A percentile compares a stretch with the other conserved stretches of the same genome.
Conservation (phyloP, 2,329 filamentous ascomycete genomes). For the Aplosporella prunicola region DNA sequence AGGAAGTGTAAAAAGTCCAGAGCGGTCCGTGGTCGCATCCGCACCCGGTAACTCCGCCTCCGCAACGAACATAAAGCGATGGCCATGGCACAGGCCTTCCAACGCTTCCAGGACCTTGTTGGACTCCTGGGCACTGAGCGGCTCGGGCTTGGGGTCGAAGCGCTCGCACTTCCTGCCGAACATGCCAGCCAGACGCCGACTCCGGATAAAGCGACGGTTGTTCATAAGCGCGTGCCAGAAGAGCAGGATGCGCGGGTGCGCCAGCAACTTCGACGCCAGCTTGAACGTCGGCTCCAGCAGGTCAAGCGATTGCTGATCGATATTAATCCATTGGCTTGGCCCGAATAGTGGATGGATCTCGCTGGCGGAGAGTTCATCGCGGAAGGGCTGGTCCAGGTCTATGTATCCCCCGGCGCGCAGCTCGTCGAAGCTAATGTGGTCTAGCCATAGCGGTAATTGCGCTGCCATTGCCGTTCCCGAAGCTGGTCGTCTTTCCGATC, state of each 20-base stretch:
- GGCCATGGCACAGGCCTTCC: background rate
- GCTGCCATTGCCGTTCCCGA: background rate
- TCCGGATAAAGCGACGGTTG: background rate
- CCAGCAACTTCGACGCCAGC: slow-evolving; percentile 4
- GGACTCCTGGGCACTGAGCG: background rate
- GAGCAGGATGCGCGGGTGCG: background rate
- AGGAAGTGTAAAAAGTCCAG: too few species aligned
- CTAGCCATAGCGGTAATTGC: slow-evolving; percentile 3
- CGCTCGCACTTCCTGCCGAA: slow-evolving; percentile 1
- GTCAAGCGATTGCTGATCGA: background rate
- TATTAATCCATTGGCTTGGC: background rate
- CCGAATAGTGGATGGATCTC: slow-evolving; percentile 4
- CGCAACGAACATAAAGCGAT: background rate
- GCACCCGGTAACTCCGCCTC: background rate
- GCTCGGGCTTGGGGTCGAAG: background rate
- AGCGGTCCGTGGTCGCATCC: slow-evolving; percentile 8
- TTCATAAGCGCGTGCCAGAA: slow-evolving; percentile 3
- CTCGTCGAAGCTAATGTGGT: slow-evolving; percentile 3
- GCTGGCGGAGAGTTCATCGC: background rate
- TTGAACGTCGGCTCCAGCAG: background rate
- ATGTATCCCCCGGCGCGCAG: slow-evolving; percentile 7
- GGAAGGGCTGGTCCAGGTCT: background rate
- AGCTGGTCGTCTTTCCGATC: too few species aligned
- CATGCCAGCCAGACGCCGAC: background rate
- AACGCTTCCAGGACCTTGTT: background rate